Conservation (phyloP, 2,329 filamentous ascomycete species). For the Trichoderma koningiopsis region DNA sequence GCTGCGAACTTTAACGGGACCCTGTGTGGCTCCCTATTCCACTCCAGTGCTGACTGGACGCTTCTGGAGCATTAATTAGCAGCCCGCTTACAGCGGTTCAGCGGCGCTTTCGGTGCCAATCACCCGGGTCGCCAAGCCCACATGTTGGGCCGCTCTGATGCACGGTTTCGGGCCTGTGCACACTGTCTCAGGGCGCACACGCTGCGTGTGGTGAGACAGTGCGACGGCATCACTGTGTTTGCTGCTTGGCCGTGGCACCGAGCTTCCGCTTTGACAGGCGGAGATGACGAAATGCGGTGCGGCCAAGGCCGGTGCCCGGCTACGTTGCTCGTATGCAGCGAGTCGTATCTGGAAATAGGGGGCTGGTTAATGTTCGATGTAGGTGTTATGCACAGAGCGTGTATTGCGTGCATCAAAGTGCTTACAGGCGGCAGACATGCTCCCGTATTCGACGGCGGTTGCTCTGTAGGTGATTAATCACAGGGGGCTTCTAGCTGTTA, state of each 20-base stretch:
- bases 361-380: background rate
- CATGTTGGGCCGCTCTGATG: background rate
- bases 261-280: constrained; percentile 6
- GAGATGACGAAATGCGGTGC: constrained; percentile 14
- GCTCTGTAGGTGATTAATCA: background rate
- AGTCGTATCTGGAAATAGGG: background rate
- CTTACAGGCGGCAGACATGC: background rate
- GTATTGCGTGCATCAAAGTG: background rate
- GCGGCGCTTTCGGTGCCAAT: constrained; percentile 15
- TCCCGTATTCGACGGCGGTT: background rate
- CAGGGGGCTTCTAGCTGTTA: background rate
- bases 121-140: constrained; percentile 21
- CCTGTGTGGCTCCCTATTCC: background rate
- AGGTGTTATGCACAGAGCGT: background rate
- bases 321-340: background rate
- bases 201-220: background rate
- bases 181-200: constrained; percentile 11
- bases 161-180: background rate
- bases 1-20: constrained; percentile 2
- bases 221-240: background rate
- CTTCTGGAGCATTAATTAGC: background rate
- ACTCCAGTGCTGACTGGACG: background rate
- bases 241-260: constrained; percentile 6
- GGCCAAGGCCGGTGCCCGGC: background rate
- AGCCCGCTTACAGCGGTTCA: constrained; percentile 21